Conservation (phyloP, 176 grass and related monocot genomes). For the Microstegium vimineum region DNA sequence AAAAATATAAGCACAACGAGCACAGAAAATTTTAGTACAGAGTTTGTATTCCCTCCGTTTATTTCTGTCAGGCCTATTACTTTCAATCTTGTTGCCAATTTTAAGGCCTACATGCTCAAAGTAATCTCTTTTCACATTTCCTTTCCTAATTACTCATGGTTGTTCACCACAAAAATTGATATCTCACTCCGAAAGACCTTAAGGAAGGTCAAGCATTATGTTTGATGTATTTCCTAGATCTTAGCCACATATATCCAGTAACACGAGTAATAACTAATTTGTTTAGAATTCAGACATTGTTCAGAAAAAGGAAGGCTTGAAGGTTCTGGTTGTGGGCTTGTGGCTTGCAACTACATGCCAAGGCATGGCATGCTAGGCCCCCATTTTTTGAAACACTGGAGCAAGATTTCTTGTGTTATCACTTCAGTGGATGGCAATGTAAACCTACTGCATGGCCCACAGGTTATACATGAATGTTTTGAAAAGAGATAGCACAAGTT, state of each 20-base stretch:
- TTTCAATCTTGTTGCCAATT: not conserved
- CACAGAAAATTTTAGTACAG: not conserved
- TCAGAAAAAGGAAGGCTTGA: not conserved
- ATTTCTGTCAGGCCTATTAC: not conserved
- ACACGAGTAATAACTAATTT: not conserved
- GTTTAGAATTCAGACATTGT: not conserved
- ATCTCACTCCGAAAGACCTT: not conserved
- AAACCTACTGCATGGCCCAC: not conserved
- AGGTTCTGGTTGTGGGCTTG: not conserved
- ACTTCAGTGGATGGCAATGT: not conserved
- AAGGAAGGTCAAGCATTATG: too few relatives aligned
- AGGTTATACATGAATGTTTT: not conserved
- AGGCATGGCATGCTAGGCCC: not conserved
- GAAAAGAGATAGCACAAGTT: not conserved
- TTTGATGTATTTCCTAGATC: not conserved
- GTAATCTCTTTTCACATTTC: not conserved
- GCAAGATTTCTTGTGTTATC: too few relatives aligned
- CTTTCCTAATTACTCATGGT: not conserved
- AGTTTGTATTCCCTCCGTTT: not conserved
- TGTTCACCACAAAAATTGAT: not conserved
- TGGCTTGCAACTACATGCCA: not conserved
- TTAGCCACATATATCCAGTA: not conserved
- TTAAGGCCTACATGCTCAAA: not conserved
- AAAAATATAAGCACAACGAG: not conserved
- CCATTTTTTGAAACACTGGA: not conserved